A percentile compares a stretch with the other conserved stretches of the same genome.
Conservation (phyloP, 345 rosid species). For the Salix dunnii region DNA sequence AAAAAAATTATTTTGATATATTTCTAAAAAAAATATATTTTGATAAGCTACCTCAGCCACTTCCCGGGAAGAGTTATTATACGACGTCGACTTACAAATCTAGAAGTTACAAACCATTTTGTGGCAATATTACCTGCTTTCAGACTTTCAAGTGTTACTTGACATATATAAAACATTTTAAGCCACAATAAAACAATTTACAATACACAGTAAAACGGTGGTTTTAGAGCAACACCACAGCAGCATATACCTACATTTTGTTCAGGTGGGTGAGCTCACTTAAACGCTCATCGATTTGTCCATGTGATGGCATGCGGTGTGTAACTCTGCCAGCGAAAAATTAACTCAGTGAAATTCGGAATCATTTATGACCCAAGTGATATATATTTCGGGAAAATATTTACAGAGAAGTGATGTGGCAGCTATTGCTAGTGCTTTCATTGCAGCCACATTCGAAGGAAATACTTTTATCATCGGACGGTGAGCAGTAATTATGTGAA, state of each 20-base stretch:
- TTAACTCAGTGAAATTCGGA: too few species aligned
- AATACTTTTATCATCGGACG: too few species aligned
- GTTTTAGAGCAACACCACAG: neutral
- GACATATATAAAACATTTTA: neutral
- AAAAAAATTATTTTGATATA: too few species aligned
- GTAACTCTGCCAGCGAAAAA: neutral
- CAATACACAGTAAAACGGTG: neutral
- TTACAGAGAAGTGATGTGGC: neutral
- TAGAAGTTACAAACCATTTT: neutral
- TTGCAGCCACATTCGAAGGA: neutral
- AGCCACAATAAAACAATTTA: neutral
- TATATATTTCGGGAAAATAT: neutral
- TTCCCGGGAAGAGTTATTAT: too few species aligned
- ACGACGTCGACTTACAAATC: neutral
- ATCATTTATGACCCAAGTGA: too few species aligned
- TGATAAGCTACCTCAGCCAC: too few species aligned
- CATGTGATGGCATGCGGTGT: neutral
- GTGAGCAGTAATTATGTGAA: too few species aligned
- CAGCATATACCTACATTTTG: neutral
- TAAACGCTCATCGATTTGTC: neutral
- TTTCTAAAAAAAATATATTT: too few species aligned
- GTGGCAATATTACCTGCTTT: neutral
- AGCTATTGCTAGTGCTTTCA: neutral
- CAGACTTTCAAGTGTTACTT: neutral
- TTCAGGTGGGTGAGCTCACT: neutral